Base-by-base conservation (phyloP, 371 early-diverging fungal species). In the Mucor irregularis region DNA sequence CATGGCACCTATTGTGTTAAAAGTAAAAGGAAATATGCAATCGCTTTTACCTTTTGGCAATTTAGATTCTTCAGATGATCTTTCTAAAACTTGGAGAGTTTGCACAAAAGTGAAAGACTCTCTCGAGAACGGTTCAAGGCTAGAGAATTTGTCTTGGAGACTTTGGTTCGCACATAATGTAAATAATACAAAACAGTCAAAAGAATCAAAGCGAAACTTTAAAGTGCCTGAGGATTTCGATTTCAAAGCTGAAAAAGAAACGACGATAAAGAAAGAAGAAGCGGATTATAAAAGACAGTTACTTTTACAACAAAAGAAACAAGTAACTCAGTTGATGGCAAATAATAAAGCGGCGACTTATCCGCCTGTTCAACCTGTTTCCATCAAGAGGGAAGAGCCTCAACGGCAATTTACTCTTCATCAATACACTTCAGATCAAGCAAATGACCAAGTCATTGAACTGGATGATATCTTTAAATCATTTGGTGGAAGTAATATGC, bases 131-230 rank as follows among this genome's bases (percentile, higher is more conserved):
- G 94, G 93, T 11, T 82, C 84, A 30, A 74, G 94, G 29, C 68
- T 93, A 31, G 94, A 94, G 66, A 94, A 94, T 64, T 74, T 94
- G 61, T 86, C 90, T 3, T 94, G 94, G 94, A 73, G 94, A 26
- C 69, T 93, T 42, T 90, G 91, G 92, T 86, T 88, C 61, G 77
- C 91, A 63, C 88, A 88, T 47, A 80, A 90, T 54, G 65, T 78
- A 13, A 76, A 82, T 16, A 74, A 58, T n/a, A 39, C 53, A 21
- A 10, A 62, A 55, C 35, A 61, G 11, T 21, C 37, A 47, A 63
- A 49, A 21, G 48, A 31, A 54, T 28, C 48, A 38, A 33, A 46
- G n/a, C 5, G 52, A 14, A 52, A 58, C 17, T 63, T 63, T 39
- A 57, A 53, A 44, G 44, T 63, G 11, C 64, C 64, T 17, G 64